Conservation (phyloP, 192 early-diverging fungal species). For the Irineochytrium annulatum region DNA sequence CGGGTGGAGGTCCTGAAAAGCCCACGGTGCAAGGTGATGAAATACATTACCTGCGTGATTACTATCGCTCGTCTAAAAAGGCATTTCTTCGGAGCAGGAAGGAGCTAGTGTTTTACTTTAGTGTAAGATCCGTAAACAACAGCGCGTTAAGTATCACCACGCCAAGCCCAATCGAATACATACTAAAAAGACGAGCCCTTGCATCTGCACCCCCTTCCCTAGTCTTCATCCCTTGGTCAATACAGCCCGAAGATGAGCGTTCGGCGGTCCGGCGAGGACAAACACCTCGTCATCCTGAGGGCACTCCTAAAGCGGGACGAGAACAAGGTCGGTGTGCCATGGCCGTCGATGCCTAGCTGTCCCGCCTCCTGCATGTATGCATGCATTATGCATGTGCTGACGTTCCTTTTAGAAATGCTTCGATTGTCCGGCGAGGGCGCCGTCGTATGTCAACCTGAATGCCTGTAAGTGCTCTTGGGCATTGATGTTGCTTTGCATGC, state of each 20-base stretch:
- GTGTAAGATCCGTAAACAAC: too few species aligned
- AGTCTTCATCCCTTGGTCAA: too few species aligned
- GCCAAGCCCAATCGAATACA: too few species aligned
- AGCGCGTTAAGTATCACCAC: too few species aligned
- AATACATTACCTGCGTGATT: too few species aligned
- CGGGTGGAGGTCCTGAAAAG: too few species aligned
- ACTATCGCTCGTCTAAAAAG: too few species aligned
- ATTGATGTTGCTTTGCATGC: not conserved
- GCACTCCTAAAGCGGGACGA: not conserved
- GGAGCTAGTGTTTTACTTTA: too few species aligned
- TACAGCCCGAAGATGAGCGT: not conserved
- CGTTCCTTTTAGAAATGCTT: not conserved
- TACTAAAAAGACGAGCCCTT: too few species aligned
- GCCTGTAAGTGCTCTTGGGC: not conserved
- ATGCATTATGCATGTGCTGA: not conserved
- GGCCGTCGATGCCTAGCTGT: not conserved
- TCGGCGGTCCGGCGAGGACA: not conserved
- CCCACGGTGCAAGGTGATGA: too few species aligned
- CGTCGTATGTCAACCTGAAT: not conserved
- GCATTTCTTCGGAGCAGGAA: too few species aligned
- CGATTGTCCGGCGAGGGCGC: not conserved
- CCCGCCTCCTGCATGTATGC: not conserved
- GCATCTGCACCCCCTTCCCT: too few species aligned
- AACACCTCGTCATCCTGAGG: not conserved
- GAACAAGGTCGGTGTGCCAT: not conserved